phyloP scores from a whole-genome alignment of 176 grass and related monocot genomes.

The Ampelocalamus luodianensis region DNA sequence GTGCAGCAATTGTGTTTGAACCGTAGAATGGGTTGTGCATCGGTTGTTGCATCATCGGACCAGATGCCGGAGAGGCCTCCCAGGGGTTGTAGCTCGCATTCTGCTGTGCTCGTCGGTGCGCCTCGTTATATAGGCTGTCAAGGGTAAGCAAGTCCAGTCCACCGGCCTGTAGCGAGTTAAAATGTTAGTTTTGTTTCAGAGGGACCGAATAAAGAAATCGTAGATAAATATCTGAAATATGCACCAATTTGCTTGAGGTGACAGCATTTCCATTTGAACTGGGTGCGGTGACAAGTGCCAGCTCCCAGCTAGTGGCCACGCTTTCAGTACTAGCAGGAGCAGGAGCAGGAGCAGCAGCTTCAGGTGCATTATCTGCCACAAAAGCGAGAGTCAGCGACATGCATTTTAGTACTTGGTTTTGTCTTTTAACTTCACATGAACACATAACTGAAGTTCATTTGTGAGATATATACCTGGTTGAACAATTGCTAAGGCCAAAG shows the following conservation, averaged over 20 bases:
- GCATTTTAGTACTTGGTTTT: not conserved
- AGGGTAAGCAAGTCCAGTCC: conserved; percentile 82
- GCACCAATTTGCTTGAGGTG: conserved; percentile 78
- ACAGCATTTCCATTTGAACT: conserved; percentile 67
- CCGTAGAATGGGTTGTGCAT: conserved; percentile 76
- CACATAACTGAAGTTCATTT: not conserved
- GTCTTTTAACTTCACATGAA: conserved; percentile 6
- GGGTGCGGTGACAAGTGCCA: conserved; percentile 65
- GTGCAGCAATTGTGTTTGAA: conserved; percentile 55
- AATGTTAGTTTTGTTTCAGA: conserved; percentile 22
- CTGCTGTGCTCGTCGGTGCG: conserved; percentile 59
- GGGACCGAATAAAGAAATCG: not conserved
- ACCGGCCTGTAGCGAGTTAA: conserved; percentile 52
- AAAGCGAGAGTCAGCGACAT: not conserved
- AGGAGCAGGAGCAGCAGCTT: conserved; percentile 49
- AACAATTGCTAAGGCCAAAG: conserved; percentile 71
- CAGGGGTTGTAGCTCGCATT: conserved; percentile 82
- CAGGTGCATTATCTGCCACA: conserved; percentile 58
- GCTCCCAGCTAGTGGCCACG: conserved; percentile 80
- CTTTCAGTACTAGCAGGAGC: conserved; percentile 50
- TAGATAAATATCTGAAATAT: conserved; percentile 14
- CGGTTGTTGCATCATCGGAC: conserved; percentile 58
- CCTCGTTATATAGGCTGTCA: conserved; percentile 89
- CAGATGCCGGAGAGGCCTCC: conserved; percentile 52
- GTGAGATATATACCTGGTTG: conserved; percentile 60